These are phyloP conservation scores for Coemansia sp. DNA, from an alignment of 371 early-diverging fungal genomes.

Conservation along the genomic window DNA sequence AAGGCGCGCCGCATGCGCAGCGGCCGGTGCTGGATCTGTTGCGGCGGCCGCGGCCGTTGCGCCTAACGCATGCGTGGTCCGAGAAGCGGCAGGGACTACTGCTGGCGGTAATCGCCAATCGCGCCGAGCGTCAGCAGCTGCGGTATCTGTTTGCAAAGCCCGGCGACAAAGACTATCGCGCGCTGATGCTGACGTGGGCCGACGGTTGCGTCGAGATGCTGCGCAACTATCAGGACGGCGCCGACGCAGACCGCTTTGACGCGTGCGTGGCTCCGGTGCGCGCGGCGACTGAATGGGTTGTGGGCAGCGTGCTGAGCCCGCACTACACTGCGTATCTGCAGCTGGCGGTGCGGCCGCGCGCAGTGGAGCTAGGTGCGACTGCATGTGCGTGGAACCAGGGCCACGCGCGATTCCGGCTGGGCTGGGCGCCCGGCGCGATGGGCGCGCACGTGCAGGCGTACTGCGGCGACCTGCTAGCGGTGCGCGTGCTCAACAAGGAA, in stretches of 20 bases:
- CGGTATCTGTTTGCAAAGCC: slow-evolving; percentile 46
- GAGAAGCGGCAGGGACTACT: slow-evolving; percentile 37
- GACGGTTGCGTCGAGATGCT: slow-evolving; percentile 48
- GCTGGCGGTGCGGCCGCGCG: slow-evolving; percentile 31
- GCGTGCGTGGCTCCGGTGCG: slow-evolving; percentile 22
- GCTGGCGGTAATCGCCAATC: slow-evolving; percentile 40
- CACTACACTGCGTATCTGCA: slow-evolving; percentile 47
- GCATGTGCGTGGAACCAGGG: slow-evolving; percentile 44
- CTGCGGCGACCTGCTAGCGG: slow-evolving; percentile 46
- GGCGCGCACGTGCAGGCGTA: slow-evolving; percentile 38
- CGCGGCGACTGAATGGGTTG: slow-evolving; percentile 24
- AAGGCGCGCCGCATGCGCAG: slow-evolving; percentile 42
- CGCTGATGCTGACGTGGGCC: slow-evolving; percentile 48
- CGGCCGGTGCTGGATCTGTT: slow-evolving; percentile 32
- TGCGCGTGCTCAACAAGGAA: slow-evolving; percentile 47
- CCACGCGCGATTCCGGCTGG: slow-evolving; percentile 39
- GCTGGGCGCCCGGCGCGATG: slow-evolving; percentile 32
- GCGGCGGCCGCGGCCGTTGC: slow-evolving; percentile 38
- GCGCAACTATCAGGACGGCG: slow-evolving; percentile 29
- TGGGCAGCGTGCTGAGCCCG: slow-evolving; percentile 45
- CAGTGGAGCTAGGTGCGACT: slow-evolving; percentile 39
- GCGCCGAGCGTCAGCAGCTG: slow-evolving; percentile 50
- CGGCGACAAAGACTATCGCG: slow-evolving; percentile 47
- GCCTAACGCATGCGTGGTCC: slow-evolving; percentile 40
- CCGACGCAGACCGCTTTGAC: slow-evolving; percentile 12